phyloP scores from a whole-genome alignment of 73 alveolate species.

The Uronychia setigera region DNA sequence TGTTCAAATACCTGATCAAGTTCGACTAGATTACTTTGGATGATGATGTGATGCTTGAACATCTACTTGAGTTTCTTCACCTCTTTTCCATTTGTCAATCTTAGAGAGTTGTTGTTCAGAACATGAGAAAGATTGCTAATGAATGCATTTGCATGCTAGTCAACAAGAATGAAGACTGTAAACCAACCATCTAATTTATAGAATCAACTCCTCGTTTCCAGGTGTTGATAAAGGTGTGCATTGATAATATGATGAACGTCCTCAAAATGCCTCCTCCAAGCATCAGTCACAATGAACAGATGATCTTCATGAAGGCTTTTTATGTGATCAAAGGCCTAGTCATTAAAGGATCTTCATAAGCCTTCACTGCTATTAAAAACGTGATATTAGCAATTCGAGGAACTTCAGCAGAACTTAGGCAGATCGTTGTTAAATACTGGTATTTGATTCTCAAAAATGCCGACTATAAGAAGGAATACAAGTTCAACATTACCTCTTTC shows the following conservation, averaged over 20 bases:
- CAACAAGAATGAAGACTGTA: background rate
- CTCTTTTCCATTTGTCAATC: background rate
- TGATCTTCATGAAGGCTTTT: constrained; percentile 6
- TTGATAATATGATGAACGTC: background rate
- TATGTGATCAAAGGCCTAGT: constrained; percentile 20
- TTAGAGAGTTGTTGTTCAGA: background rate
- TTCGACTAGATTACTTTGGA: constrained; percentile 5
- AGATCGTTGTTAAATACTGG: constrained; percentile 2
- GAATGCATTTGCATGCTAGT: constrained; percentile 5
- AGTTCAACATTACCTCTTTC: constrained; percentile 10
- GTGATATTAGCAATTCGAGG: background rate
- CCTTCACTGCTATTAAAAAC: constrained; percentile 2
- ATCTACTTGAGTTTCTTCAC: constrained; percentile 7
- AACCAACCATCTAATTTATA: background rate
- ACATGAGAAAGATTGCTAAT: background rate
- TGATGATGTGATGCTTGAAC: background rate
- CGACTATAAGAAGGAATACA: constrained; percentile 6
- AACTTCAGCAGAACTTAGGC: background rate
- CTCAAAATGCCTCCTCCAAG: background rate
- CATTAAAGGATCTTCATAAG: constrained; percentile 15
- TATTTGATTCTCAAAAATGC: background rate
- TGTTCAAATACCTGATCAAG: constrained; percentile 21
- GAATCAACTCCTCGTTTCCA: background rate
- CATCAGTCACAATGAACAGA: background rate
- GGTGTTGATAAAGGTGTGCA: background rate